Conservation (phyloP, 345 rosid species). For the Gossypium longicalyx region DNA sequence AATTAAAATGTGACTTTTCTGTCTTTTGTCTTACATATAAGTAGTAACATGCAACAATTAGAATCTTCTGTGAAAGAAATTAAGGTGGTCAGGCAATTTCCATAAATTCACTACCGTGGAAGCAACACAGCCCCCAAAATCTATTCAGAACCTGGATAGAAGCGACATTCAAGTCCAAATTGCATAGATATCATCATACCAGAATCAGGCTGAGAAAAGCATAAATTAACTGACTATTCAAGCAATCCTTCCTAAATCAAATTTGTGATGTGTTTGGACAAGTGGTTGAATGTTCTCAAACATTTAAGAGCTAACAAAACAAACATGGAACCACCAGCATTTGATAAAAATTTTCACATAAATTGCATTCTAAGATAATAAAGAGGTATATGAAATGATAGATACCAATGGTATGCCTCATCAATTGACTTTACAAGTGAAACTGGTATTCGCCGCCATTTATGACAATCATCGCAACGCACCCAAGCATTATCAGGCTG, state of each 20-base stretch:
- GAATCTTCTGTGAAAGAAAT: neutral
- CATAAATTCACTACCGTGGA: neutral
- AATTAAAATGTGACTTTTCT: neutral
- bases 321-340: neutral
- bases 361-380: conserved; percentile 11
- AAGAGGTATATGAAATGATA: conserved; percentile 12
- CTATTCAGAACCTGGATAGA: neutral
- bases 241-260: neutral
- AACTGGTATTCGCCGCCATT: conserved; percentile 94
- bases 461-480: conserved; percentile 84
- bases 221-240: neutral
- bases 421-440: conserved; percentile 61
- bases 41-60: neutral
- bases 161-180: neutral
- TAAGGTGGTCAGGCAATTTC: neutral
- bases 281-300: neutral
- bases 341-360: neutral
- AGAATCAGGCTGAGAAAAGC: neutral
- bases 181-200: neutral
- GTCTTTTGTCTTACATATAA: neutral
- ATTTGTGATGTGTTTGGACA: neutral
- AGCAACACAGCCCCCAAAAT: conserved; percentile 3
- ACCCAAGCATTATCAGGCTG: conserved; percentile 80
- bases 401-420: conserved; percentile 76
- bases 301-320: neutral